These are phyloP conservation scores for Fraxinus xanthoxyloides DNA, from an alignment of 305 asterid species.

Conservation along the genomic window DNA sequence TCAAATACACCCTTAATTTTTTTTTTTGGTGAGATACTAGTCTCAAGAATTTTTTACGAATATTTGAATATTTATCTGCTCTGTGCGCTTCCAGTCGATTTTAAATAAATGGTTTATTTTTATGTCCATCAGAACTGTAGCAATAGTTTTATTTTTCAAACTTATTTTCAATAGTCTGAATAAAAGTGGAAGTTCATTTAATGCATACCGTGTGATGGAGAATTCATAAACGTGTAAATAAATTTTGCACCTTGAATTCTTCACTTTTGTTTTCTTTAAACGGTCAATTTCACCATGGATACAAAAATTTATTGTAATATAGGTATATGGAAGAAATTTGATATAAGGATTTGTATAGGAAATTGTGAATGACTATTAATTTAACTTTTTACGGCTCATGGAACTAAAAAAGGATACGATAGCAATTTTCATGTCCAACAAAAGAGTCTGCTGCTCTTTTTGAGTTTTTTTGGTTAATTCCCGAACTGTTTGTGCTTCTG, in stretches of 20 bases:
- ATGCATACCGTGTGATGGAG: background rate
- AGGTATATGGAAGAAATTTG: background rate
- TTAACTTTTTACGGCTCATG: background rate
- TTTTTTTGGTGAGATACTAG: background rate
- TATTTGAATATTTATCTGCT: background rate
- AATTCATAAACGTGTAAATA: background rate
- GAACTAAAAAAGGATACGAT: background rate
- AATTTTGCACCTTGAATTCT: constrained; percentile 5
- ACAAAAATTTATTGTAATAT: background rate
- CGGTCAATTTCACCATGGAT: constrained; percentile 2
- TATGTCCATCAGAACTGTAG: background rate
- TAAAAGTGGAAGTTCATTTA: constrained; percentile 7
- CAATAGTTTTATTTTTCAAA: constrained; percentile 1
- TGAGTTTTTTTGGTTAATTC: background rate
- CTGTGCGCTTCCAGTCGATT: background rate
- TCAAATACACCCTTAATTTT: no score
- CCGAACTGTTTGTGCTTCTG: background rate
- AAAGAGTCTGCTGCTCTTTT: background rate
- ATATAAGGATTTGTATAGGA: background rate
- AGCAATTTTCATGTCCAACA: background rate
- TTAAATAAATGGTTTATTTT: background rate
- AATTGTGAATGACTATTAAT: background rate
- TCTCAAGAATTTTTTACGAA: background rate
- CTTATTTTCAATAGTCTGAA: background rate
- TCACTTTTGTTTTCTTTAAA: background rate